Base-by-base conservation (phyloP, 768 basidiomycete species). In the Kwoniella shandongensis region DNA sequence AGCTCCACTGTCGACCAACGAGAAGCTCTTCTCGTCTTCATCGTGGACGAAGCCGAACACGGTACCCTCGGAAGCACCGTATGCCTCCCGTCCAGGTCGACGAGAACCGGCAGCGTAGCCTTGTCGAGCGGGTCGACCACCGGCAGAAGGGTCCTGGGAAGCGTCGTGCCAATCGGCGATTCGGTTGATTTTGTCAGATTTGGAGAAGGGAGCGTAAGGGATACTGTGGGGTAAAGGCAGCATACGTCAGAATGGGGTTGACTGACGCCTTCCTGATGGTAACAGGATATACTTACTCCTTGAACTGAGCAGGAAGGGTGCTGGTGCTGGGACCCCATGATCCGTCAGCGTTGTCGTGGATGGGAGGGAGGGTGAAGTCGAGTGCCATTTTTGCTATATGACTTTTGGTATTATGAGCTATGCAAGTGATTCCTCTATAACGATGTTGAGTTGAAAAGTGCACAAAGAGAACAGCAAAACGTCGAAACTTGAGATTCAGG, bases 41-140 rank as follows among this genome's bases (percentile, higher is more conserved):
- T 89, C 93, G 78, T 97, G 93, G 81, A 92, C 92, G 78, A 94
- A 96, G 6, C 91, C 89, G 73, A 97, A 97, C 13, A 91, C 90
- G 67, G 86, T 93, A 11, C 89, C 86, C 38, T 70, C 68, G 4
- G 67, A 54, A 54, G 91, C 92, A 35, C 91, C 92, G 72, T 90
- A 94, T 1, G 89, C 89, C 70, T 88, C 88, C 47, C 83, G 83
- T 42, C 88, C 66, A 22, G 36, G 55, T 46, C 73, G 63, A 27
- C 63, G n/a, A 41, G 23, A 22, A 13, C 35, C 25, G 32, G 40
- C 58, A 18, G 47, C 23, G 30, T 57, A 51, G 22, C 26, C 39
- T 12, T 41, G 29, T 55, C 62, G 50, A 26, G 44, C 22, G 30
- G 41, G 42, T 32, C 48, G 60, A 17, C 54, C 65, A 30, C 39